Conservation (phyloP, 2,329 filamentous ascomycete species). For the Metarhizium anisopliae region DNA sequence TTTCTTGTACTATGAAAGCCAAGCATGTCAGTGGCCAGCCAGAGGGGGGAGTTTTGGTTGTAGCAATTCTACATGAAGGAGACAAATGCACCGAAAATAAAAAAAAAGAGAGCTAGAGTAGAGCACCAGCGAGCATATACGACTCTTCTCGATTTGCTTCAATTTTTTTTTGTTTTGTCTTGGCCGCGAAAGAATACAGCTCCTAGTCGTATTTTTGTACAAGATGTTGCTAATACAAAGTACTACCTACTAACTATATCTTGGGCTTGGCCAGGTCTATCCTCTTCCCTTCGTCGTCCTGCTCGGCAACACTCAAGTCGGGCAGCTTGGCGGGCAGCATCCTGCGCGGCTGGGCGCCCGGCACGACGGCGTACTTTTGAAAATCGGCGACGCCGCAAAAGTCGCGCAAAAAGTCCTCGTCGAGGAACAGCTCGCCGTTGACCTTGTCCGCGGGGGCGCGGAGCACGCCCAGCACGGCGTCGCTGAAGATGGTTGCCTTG, state of each 20-base stretch:
- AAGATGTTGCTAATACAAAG: too few relatives aligned
- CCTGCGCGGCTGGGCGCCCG: conserved; percentile 53
- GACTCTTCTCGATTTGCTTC: not conserved
- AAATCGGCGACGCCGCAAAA: conserved; percentile 61
- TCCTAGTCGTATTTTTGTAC: too few relatives aligned
- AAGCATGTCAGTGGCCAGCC: not conserved
- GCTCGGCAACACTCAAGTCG: conserved; percentile 62
- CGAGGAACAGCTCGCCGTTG: conserved; percentile 64
- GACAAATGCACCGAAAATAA: not conserved
- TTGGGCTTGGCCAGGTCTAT: conserved; percentile 41
- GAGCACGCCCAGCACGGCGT: conserved; percentile 68
- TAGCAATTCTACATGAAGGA: not conserved
- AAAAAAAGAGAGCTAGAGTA: not conserved
- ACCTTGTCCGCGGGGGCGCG: conserved; percentile 47
- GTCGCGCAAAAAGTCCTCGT: conserved; percentile 70
- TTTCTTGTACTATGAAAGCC: not conserved
- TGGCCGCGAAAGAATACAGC: too few relatives aligned
- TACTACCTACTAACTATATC: conserved; percentile 18
- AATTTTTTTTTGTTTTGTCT: too few relatives aligned
- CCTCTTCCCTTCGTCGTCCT: conserved; percentile 68
- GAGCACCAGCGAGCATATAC: not conserved
- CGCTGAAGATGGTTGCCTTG: conserved; percentile 17
- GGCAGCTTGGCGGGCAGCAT: conserved; percentile 72
- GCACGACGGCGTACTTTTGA: conserved; percentile 59
- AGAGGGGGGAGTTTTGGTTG: not conserved